phyloP scores from a whole-genome alignment of 2,329 filamentous ascomycete species.

The Metarhizium sp. region DNA sequence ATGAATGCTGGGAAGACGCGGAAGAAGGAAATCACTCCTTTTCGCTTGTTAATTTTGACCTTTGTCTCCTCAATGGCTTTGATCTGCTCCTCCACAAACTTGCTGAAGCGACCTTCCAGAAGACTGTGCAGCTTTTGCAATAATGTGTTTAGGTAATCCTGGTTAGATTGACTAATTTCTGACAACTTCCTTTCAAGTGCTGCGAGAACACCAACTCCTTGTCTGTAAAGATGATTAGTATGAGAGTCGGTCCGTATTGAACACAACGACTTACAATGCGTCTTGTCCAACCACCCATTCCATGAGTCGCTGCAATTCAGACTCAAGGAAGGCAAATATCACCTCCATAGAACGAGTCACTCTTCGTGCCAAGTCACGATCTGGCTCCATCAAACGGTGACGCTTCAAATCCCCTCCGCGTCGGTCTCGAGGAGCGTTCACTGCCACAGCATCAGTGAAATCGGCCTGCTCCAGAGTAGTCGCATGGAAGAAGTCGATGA shows the following conservation, averaged over 20 bases:
- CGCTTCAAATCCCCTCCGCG: constrained; percentile 63
- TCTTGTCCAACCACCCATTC: constrained; percentile 77
- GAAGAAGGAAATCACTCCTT: constrained; percentile 92
- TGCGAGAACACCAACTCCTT: constrained; percentile 81
- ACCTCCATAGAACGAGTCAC: constrained; percentile 85
- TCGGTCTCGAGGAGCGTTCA: constrained; percentile 56
- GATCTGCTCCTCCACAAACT: constrained; percentile 91
- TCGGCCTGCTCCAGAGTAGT: constrained; percentile 74
- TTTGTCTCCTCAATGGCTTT: constrained; percentile 96
- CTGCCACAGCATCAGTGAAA: constrained; percentile 71
- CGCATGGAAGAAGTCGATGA: constrained; percentile 94
- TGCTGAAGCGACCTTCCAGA: constrained; percentile 67
- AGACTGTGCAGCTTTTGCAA: constrained; percentile 71
- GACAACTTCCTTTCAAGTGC: constrained; percentile 70
- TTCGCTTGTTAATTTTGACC: constrained; percentile 97
- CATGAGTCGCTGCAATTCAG: constrained; percentile 68
- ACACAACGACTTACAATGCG: constrained; percentile 57
- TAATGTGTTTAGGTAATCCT: constrained; percentile 76
- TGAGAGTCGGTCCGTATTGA: not conserved
- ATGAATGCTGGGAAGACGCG: constrained; percentile 85
- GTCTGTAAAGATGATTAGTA: constrained; percentile 36
- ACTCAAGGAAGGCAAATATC: constrained; percentile 73
- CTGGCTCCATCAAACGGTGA: constrained; percentile 76
- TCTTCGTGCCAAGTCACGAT: constrained; percentile 74
- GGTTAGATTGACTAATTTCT: constrained; percentile 79